These are phyloP conservation scores for Plantago elongata DNA, from an alignment of 257 asterid genomes.

Conservation along the genomic window DNA sequence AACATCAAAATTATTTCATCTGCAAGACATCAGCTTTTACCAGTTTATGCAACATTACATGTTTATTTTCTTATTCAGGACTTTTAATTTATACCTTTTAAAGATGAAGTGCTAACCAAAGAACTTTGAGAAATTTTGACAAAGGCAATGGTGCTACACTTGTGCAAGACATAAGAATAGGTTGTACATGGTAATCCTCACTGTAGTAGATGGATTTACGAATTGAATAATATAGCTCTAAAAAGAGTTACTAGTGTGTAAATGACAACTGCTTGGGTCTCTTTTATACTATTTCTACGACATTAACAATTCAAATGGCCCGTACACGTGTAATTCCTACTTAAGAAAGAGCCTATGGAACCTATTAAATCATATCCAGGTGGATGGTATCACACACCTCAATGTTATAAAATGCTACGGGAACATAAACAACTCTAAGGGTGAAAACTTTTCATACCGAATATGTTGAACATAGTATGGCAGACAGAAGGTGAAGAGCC, in stretches of 20 bases:
- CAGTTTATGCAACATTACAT: too few species aligned
- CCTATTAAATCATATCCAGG: not conserved
- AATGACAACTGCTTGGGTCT: not conserved
- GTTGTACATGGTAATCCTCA: not conserved
- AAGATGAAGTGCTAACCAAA: too few species aligned
- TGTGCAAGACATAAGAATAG: too few species aligned
- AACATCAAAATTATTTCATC: too few species aligned
- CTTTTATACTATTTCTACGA: not conserved
- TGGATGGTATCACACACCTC: not conserved
- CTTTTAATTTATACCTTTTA: too few species aligned
- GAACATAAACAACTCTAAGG: not conserved
- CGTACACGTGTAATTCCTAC: not conserved
- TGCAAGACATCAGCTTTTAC: too few species aligned
- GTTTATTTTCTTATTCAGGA: too few species aligned
- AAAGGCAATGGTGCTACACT: too few species aligned
- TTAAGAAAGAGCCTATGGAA: not conserved
- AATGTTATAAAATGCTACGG: not conserved
- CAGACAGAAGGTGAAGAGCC: slow-evolving; percentile 71
- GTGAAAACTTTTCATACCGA: slow-evolving; percentile 40
- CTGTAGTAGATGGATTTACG: not conserved
- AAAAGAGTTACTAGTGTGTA: not conserved
- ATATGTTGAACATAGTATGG: slow-evolving; percentile 56
- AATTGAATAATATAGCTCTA: not conserved
- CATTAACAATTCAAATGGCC: not conserved
- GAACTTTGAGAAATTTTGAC: too few species aligned